Conservation (phyloP, 371 early-diverging fungal genomes). For the Sporodiniella umbellata region DNA sequence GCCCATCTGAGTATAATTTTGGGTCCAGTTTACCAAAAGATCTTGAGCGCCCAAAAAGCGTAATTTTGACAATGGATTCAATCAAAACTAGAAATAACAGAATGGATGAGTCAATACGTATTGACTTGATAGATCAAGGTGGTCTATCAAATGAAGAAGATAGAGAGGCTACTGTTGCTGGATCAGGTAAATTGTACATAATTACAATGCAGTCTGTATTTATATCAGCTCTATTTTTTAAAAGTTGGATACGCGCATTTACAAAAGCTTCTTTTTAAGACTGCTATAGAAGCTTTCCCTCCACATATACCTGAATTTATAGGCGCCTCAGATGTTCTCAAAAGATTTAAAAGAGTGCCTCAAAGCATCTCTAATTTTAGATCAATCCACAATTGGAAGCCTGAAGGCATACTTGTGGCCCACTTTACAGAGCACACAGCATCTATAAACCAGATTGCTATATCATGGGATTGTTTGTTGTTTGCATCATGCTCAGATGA, state of each 20-base stretch:
- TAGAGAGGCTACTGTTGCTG: neutral
- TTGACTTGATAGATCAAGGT: slow-evolving; percentile 6
- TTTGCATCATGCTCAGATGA: slow-evolving; percentile 88
- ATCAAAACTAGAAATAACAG: slow-evolving; percentile 7
- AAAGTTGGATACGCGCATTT: slow-evolving; percentile 42
- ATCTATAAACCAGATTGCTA: slow-evolving; percentile 68
- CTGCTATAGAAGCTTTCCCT: slow-evolving; percentile 47
- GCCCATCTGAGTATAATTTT: slow-evolving; percentile 29
- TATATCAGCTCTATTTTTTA: neutral
- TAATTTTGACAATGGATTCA: slow-evolving; percentile 22
- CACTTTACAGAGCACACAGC: slow-evolving; percentile 84
- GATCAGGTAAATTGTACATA: slow-evolving; percentile 17
- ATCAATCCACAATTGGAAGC: slow-evolving; percentile 40
- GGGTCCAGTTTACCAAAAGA: slow-evolving; percentile 20
- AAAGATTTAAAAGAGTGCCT: slow-evolving; percentile 34
- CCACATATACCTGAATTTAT: slow-evolving; percentile 49
- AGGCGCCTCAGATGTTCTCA: slow-evolving; percentile 35
- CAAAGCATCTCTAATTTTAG: slow-evolving; percentile 32
- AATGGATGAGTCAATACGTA: slow-evolving; percentile 9
- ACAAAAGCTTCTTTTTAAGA: slow-evolving; percentile 40
- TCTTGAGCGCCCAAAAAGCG: slow-evolving; percentile 20
- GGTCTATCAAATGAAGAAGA: neutral
- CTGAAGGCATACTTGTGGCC: slow-evolving; percentile 67
- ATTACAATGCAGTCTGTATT: too few species aligned
- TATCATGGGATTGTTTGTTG: slow-evolving; percentile 74